A percentile compares a stretch with the other conserved stretches of the same genome.
phyloP scores from a whole-genome alignment of 2,329 filamentous ascomycete species.

The Aurifilum marmelostoma region DNA sequence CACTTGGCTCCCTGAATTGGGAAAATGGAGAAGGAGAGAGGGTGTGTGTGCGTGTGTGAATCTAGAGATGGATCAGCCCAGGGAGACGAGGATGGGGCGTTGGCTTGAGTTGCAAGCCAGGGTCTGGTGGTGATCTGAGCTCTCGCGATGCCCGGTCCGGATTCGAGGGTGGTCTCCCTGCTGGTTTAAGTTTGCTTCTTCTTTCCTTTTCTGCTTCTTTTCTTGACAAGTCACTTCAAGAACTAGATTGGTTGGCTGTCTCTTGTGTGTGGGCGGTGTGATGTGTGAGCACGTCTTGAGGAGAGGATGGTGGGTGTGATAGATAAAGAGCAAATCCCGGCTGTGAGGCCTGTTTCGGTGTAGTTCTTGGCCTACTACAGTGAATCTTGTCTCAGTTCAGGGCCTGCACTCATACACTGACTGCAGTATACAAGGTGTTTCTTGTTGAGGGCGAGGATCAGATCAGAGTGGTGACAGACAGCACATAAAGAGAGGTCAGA shows the following conservation, averaged over 20 bases:
- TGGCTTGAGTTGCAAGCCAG: not conserved
- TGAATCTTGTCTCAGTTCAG: slow-evolving; percentile 22
- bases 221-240: not conserved
- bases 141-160: slow-evolving; percentile 13
- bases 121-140: slow-evolving; percentile 3
- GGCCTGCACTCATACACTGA: no score
- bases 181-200: slow-evolving; percentile 12
- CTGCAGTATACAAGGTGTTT: not conserved
- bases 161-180: not conserved
- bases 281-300: not conserved
- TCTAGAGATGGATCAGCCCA: slow-evolving; percentile 6
- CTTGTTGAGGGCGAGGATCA: not conserved
- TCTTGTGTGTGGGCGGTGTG: not conserved
- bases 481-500: not conserved
- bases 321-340: not conserved
- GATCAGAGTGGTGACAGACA: no score
- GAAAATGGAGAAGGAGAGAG: not conserved
- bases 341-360: slow-evolving; percentile 20
- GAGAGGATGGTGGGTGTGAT: not conserved
- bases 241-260: not conserved
- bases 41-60: no score
- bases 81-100: slow-evolving; percentile 4
- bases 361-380: slow-evolving; percentile 16
- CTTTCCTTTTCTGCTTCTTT: not conserved
- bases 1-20: not conserved